phyloP scores from a whole-genome alignment of 768 basidiomycete species.

The Lanmaoa pseudosensibilis region DNA sequence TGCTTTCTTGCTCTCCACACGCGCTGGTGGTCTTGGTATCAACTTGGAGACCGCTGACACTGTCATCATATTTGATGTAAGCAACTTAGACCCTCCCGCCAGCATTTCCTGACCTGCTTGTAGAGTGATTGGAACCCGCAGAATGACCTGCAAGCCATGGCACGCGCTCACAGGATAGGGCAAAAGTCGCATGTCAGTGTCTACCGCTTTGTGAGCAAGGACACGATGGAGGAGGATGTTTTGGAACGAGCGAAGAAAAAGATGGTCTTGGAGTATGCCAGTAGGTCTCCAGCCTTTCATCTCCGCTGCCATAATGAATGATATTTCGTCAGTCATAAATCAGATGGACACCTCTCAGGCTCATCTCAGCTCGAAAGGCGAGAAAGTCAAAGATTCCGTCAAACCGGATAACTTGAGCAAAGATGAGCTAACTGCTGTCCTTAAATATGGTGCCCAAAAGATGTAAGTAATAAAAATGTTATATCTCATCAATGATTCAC shows the following conservation, averaged over 20 bases:
- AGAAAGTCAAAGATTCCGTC: slow-evolving; percentile 59
- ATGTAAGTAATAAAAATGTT: slow-evolving; percentile 55
- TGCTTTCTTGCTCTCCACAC: slow-evolving; percentile 93
- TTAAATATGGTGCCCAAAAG: slow-evolving; percentile 98
- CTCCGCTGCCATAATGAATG: slow-evolving; percentile 9
- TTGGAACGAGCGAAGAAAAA: slow-evolving; percentile 98
- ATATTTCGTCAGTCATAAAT: slow-evolving; percentile 79
- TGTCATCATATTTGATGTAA: slow-evolving; percentile 96
- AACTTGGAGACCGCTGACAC: slow-evolving; percentile 99
- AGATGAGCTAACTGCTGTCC: slow-evolving; percentile 94
- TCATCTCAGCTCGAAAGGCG: slow-evolving; percentile 82
- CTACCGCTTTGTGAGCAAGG: slow-evolving; percentile 97
- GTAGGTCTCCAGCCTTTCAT: slow-evolving; percentile 53
- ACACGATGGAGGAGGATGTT: slow-evolving; percentile 99
- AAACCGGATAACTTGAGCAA: slow-evolving; percentile 89
- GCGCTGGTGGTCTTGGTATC: slow-evolving; percentile 97
- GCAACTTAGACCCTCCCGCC: slow-evolving; percentile 30
- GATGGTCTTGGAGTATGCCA: slow-evolving; percentile 99
- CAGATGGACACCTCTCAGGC: slow-evolving; percentile 99
- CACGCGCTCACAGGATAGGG: slow-evolving; percentile 97
- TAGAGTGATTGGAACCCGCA: slow-evolving; percentile 99
- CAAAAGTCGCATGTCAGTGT: slow-evolving; percentile 99
- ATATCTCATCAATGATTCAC: neutral
- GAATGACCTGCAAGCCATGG: slow-evolving; percentile 99
- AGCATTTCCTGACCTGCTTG: slow-evolving; percentile 13